Evolutionary conservation across 2,329 filamentous ascomycete species (phyloP), one percentile per base, ranked within the genome.

Genomic region (Aaosphaeria pasadenensis): DNA sequence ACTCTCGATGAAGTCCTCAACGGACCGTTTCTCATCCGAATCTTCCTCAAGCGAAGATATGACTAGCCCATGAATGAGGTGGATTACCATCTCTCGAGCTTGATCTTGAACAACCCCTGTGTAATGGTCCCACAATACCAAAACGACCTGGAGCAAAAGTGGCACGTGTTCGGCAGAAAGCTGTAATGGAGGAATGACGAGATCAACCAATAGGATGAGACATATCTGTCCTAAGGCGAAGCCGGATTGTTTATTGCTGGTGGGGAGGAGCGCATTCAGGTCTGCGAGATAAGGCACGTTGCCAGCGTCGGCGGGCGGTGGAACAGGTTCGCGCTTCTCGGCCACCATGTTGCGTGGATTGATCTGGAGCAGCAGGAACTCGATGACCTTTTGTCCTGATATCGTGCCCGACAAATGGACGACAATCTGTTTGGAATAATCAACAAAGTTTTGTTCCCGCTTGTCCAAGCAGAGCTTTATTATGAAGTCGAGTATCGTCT

Each of bases 101-200:
- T 99, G 92, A 57, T 97, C 94, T 68, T 97, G 92, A 1, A 99
- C 94, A 7, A 96, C 82, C 3, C 89, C 85, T 1, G 89, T 96
- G 62, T 99, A 96, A 63, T 97, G 92, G 67, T 99, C 95, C 94
- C 94, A 99, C 1, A 97, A 80, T 4, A 97, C 90, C 9, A 92
- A 86, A 5, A 96, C 86, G 6, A 96, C 89, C 69, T 99, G 94
- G 11, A 99, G 76, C 17, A 99, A 76, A 29, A 95, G 81, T 1
- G 92, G 90, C 3, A 97, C 82, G 58, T 88, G 88, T 42, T 96
- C 89, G 13, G 84, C 78, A 2, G 83, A 79, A 11, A 97, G 77
- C 44, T 91, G 86, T 33, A 95, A 85, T 0, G 94, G 92, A 7
- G 92, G 89, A 7, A 99, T 91, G 83, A 99, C 95, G 39, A 99